Base-by-base conservation (phyloP, 305 asterid species). In the Solanum hybrid region DNA sequence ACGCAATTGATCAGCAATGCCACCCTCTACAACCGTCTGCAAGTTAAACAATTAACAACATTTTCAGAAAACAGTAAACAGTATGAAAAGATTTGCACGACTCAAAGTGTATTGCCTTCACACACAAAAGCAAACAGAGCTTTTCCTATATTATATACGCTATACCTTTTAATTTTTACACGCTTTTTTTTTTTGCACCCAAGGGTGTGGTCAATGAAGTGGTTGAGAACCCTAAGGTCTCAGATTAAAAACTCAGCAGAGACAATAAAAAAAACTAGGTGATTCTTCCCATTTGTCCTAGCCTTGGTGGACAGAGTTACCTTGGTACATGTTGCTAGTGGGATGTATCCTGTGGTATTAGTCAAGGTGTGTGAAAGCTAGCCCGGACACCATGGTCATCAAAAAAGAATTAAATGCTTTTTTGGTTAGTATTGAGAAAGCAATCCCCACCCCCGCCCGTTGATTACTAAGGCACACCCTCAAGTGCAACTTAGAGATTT, bases 1-100 rank as follows among this genome's bases (percentile, higher is more conserved):
- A 9, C 96, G 96, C 93, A 94, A 78, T 90, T 97, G 99, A 94
- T 97, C 98, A 12, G 99, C 92, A 92, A 95, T 95, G 91, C 99
- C 96, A 94, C 98, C 94, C 91, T 96, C 99, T 64, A 90, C 93
- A 92, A 97, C 94, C 89, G 94, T 94, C 99, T 97, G 96, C 88
- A 93, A 93, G 88, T 91, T 89, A 57, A 67, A 90, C 75, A 89
- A 78, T 40, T 0, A 84, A 34, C 24, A 51, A 31, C 42, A 85
- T 11, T 85, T 83, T 85, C 88, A 85, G 76, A 85, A 51, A 57
- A 57, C 88, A 57, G 76, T 34, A 18, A 18, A 57, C 76, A 51
- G 42, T 11, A 85, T 20, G 31, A 57, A 85, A 18, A 57, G 33
- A 57, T 29, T 29, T 85, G 36, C 88, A 57, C 12, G 14, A 85